A percentile compares a stretch with the other conserved stretches of the same genome.
phyloP scores from a whole-genome alignment of 2,329 filamentous ascomycete genomes.

The Curvularia verruculosa region DNA sequence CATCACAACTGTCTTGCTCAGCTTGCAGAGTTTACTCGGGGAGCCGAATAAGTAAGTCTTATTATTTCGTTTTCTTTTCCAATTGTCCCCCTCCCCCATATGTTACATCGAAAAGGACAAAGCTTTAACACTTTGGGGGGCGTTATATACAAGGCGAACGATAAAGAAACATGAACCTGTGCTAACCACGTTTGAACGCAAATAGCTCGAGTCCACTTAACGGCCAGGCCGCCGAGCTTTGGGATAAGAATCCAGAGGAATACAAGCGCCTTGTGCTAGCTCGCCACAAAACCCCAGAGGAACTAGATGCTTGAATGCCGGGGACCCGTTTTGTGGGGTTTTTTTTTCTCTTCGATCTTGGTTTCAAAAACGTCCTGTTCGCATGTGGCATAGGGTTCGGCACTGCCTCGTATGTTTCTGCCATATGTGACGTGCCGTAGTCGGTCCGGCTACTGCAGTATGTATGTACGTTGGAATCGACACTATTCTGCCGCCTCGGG shows the following conservation, averaged over 20 bases:
- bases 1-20: slow-evolving; percentile 89
- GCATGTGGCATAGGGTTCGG: not conserved
- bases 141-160: no score
- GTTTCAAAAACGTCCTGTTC: not conserved
- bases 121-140: no score
- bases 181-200: slow-evolving; percentile 9
- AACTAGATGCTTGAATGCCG: slow-evolving; percentile 43
- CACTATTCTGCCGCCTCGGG: no score
- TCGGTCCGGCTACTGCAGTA: no score
- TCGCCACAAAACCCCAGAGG: slow-evolving; percentile 61
- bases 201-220: slow-evolving; percentile 90
- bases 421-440: no score
- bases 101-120: no score
- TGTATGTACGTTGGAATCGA: no score
- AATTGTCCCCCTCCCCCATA: no score
- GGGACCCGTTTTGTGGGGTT: not conserved
- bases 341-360: not conserved
- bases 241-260: slow-evolving; percentile 85
- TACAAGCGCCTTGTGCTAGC: slow-evolving; percentile 79
- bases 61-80: not conserved
- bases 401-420: not conserved
- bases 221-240: slow-evolving; percentile 92
- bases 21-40: slow-evolving; percentile 90
- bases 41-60: slow-evolving; percentile 92
- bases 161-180: not conserved